phyloP scores from a whole-genome alignment of 148 eudicot genomes.

The Tetragonia tetragonoides region DNA sequence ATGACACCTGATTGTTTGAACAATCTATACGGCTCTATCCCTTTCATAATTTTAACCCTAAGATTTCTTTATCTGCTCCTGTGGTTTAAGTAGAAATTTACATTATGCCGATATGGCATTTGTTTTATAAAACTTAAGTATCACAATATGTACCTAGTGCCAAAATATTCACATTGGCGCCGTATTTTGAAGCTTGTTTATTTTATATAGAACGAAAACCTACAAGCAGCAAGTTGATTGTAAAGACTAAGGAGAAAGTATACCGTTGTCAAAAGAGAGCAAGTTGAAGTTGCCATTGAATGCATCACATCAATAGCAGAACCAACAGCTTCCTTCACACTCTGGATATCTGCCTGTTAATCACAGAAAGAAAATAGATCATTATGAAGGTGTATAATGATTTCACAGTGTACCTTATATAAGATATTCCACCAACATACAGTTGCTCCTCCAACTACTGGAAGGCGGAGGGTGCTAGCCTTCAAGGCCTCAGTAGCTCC shows the following conservation, averaged over 20 bases:
- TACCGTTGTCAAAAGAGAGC: slow-evolving; percentile 64
- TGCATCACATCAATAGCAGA: slow-evolving; percentile 90
- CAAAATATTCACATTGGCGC: background rate
- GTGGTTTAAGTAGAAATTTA: too few relatives aligned
- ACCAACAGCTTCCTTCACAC: slow-evolving; percentile 72
- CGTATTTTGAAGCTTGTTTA: background rate
- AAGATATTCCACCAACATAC: slow-evolving; percentile 39
- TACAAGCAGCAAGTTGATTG: background rate
- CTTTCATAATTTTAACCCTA: too few relatives aligned
- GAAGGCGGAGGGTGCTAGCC: slow-evolving; percentile 99
- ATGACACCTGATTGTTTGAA: too few relatives aligned
- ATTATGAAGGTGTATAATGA: slow-evolving; percentile 11
- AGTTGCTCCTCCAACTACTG: slow-evolving; percentile 84
- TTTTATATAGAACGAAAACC: background rate
- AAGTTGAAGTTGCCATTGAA: slow-evolving; percentile 62
- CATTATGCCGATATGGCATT: too few relatives aligned
- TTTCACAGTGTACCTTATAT: slow-evolving; percentile 8
- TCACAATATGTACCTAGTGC: background rate
- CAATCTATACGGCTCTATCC: too few relatives aligned
- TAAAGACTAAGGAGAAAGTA: background rate
- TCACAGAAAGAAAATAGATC: background rate
- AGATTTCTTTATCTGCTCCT: too few relatives aligned
- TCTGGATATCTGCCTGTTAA: slow-evolving; percentile 72
- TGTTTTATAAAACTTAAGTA: background rate
- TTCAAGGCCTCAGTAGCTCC: slow-evolving; percentile 90